These are phyloP conservation scores for Citrullus colocynthis DNA, from an alignment of 306 rosid species.

Conservation along the genomic window DNA sequence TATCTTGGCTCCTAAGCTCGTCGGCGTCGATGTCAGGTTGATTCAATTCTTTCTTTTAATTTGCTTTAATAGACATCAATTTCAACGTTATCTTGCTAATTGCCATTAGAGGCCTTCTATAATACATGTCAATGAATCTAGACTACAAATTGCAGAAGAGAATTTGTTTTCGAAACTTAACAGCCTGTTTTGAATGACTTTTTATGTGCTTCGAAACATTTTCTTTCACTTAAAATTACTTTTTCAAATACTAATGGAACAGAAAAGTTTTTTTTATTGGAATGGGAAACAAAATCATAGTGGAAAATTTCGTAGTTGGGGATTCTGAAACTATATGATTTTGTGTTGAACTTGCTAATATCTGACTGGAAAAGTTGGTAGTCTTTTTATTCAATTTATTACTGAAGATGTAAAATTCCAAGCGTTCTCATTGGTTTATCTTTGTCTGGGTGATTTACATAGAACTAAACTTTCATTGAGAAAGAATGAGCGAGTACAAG, in stretches of 20 bases:
- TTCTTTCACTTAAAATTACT: too few relatives aligned
- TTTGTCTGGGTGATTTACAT: too few relatives aligned
- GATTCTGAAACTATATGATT: neutral
- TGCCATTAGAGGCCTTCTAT: neutral
- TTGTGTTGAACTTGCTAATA: neutral
- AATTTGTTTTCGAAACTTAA: neutral
- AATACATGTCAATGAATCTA: neutral
- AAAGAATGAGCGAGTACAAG: too few relatives aligned
- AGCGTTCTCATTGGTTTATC: neutral
- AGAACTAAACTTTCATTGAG: too few relatives aligned
- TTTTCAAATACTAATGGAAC: neutral
- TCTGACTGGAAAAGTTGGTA: neutral
- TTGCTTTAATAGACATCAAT: neutral
- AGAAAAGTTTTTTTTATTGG: neutral
- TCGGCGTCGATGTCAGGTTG: slow-evolving; percentile 83
- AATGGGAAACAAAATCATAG: neutral
- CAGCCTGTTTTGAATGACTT: too few relatives aligned
- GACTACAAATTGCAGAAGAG: neutral
- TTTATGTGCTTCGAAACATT: too few relatives aligned
- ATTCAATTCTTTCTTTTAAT: neutral
- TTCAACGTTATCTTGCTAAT: neutral
- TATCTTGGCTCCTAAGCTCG: slow-evolving; percentile 66
- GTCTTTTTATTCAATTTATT: neutral
- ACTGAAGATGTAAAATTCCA: neutral
- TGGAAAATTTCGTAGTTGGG: neutral